phyloP scores from a whole-genome alignment of 164 flowering plant species.

The Brasenia schreberi region DNA sequence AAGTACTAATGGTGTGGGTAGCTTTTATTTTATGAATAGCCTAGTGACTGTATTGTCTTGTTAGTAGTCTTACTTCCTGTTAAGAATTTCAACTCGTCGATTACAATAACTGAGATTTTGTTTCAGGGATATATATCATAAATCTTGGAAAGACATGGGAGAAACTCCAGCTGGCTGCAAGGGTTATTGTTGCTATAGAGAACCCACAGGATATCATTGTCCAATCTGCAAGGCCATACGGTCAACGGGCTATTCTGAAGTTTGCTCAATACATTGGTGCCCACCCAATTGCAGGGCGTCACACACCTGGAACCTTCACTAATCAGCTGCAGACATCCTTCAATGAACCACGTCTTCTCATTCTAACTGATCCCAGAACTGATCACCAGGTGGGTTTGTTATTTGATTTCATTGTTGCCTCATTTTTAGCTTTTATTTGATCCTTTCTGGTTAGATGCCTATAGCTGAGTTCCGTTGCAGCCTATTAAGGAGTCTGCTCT shows the following conservation, averaged over 20 bases:
- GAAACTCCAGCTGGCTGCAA: conserved; percentile 73
- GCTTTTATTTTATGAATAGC: no score
- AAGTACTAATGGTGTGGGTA: no score
- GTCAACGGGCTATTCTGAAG: conserved; percentile 79
- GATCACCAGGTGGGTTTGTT: conserved; percentile 22
- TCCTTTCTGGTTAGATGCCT: neutral
- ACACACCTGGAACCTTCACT: conserved; percentile 89
- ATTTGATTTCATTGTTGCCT: neutral
- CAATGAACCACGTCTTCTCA: conserved; percentile 73
- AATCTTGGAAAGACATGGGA: conserved; percentile 88
- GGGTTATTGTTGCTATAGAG: conserved; percentile 79
- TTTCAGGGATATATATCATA: conserved; percentile 58
- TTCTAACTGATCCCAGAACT: conserved; percentile 79
- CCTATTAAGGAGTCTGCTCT: conserved; percentile 87
- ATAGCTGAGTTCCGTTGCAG: conserved; percentile 16
- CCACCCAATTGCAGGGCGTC: conserved; percentile 78
- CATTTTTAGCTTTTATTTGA: neutral
- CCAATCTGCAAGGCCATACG: conserved; percentile 91
- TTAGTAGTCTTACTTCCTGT: no score
- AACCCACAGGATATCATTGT: conserved; percentile 82
- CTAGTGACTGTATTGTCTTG: no score
- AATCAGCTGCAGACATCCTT: conserved; percentile 79
- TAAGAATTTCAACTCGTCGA: no score
- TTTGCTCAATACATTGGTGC: conserved; percentile 76
- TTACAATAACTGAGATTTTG: neutral